Percentiles rank a stretch among this genome's conserved stretches.
phyloP scores from a whole-genome alignment of 1,284 basidiomycete species.

The Volvariella volvacea region DNA sequence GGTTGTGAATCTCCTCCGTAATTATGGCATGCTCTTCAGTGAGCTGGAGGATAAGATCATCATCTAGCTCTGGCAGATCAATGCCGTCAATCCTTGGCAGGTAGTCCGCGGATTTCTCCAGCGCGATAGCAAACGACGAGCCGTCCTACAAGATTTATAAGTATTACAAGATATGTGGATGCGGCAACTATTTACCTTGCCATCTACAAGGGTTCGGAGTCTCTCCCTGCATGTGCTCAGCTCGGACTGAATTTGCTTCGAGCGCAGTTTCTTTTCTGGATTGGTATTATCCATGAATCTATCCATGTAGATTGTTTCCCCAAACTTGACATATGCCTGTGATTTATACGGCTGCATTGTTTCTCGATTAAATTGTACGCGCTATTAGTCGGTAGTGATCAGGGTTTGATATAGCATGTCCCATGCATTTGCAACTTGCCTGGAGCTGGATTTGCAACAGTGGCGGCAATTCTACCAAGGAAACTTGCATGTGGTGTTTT shows the following conservation, averaged over 20 bases:
- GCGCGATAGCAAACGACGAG: conserved; percentile 40
- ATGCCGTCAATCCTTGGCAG: conserved; percentile 38
- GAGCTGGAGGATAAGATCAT: conserved; percentile 44
- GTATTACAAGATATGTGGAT: neutral
- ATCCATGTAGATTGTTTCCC: conserved; percentile 84
- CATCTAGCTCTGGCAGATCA: conserved; percentile 42
- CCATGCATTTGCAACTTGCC: conserved; percentile 32
- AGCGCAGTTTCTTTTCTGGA: conserved; percentile 59
- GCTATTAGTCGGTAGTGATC: conserved; percentile 36
- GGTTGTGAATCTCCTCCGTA: conserved; percentile 52
- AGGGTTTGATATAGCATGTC: conserved; percentile 1
- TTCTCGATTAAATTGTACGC: conserved; percentile 94
- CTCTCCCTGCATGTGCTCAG: conserved; percentile 61
- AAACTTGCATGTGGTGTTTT: conserved; percentile 84
- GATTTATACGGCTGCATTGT: conserved; percentile 90
- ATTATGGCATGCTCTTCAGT: conserved; percentile 47
- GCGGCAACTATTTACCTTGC: conserved; percentile 45
- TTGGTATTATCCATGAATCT: conserved; percentile 82
- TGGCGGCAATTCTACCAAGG: conserved; percentile 83
- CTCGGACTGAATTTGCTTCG: conserved; percentile 64
- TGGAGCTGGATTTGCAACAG: conserved; percentile 94
- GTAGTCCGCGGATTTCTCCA: conserved; percentile 50
- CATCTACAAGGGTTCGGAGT: conserved; percentile 59
- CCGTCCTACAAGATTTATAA: conserved; percentile 36
- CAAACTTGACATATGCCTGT: conserved; percentile 91